Conservation (phyloP, 306 rosid species). For the Cajanus cajan region DNA sequence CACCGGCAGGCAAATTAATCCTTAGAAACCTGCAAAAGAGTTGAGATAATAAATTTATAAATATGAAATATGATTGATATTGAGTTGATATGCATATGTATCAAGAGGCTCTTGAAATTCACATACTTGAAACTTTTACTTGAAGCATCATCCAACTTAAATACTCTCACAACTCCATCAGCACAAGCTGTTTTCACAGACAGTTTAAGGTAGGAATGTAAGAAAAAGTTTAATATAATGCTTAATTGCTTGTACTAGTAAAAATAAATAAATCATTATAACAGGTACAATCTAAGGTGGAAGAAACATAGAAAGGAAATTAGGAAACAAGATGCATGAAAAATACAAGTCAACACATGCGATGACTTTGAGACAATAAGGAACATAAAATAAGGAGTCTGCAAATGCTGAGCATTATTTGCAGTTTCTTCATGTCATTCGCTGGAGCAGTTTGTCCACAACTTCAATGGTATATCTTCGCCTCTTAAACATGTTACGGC, state of each 20-base stretch:
- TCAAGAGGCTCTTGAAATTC: constrained; percentile 33
- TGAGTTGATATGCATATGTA: not conserved
- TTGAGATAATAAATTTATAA: constrained; percentile 27
- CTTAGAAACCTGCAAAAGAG: constrained; percentile 67
- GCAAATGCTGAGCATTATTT: not conserved
- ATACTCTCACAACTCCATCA: constrained; percentile 91
- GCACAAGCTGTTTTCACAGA: constrained; percentile 70
- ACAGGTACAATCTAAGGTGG: constrained; percentile 5
- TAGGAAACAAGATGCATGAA: constrained; percentile 11
- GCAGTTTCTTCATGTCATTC: not conserved
- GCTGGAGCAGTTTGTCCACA: not conserved
- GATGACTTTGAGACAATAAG: not conserved
- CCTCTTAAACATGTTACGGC: not conserved
- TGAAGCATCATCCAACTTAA: constrained; percentile 89
- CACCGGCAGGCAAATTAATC: constrained; percentile 86
- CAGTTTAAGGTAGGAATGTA: constrained; percentile 14
- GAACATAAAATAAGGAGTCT: not conserved
- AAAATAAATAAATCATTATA: not conserved
- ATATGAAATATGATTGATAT: constrained; percentile 20
- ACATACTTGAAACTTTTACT: constrained; percentile 96
- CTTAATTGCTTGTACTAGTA: constrained; percentile 9
- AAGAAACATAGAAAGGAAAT: not conserved
- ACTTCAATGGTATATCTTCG: not conserved
- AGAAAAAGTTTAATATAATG: constrained; percentile 2
- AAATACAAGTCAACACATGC: constrained; percentile 1